Evolutionary conservation across 495 filamentous ascomycete species (phyloP).

Genomic region (Aspergillus sparsus): DNA sequence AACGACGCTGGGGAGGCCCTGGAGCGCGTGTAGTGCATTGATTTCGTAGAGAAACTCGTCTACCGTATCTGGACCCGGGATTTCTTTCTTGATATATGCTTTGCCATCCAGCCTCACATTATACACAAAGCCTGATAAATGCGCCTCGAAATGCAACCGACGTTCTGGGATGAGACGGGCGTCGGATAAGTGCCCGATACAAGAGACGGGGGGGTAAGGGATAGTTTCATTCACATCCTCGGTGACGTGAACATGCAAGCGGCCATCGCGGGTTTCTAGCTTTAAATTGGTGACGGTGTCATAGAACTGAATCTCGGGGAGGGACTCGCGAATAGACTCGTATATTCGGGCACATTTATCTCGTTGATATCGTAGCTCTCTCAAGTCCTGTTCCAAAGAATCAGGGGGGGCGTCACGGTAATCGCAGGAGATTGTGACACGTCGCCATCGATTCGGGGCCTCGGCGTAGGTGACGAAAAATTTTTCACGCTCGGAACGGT

Average conservation of each 20-base stretch:
- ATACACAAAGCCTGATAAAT: slow-evolving; percentile 97
- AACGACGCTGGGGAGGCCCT: slow-evolving; percentile 74
- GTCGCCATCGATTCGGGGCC: slow-evolving; percentile 72
- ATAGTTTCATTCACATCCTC: slow-evolving; percentile 97
- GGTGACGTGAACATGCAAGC: slow-evolving; percentile 96
- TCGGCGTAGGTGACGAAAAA: slow-evolving; percentile 97
- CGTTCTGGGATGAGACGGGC: slow-evolving; percentile 64
- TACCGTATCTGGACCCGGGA: slow-evolving; percentile 91
- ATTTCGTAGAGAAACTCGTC: slow-evolving; percentile 98
- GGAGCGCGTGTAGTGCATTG: slow-evolving; percentile 84
- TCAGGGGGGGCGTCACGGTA: slow-evolving; percentile 79
- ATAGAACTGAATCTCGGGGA: slow-evolving; percentile 92
- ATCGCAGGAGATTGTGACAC: slow-evolving; percentile 91
- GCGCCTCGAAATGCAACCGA: slow-evolving; percentile 80
- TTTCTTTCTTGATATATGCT: slow-evolving; percentile 94
- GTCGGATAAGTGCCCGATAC: slow-evolving; percentile 74
- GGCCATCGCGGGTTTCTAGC: slow-evolving; percentile 83
- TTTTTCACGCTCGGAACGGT: slow-evolving; percentile 92
- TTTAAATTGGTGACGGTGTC: slow-evolving; percentile 95
- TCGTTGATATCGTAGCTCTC: slow-evolving; percentile 75
- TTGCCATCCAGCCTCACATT: slow-evolving; percentile 72
- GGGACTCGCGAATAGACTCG: slow-evolving; percentile 89
- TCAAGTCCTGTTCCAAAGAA: slow-evolving; percentile 83
- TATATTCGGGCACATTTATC: slow-evolving; percentile 96
- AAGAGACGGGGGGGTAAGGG: slow-evolving; percentile 73